Conservation (phyloP, 1,284 basidiomycete species). For the Ceratobasidium sp. region DNA sequence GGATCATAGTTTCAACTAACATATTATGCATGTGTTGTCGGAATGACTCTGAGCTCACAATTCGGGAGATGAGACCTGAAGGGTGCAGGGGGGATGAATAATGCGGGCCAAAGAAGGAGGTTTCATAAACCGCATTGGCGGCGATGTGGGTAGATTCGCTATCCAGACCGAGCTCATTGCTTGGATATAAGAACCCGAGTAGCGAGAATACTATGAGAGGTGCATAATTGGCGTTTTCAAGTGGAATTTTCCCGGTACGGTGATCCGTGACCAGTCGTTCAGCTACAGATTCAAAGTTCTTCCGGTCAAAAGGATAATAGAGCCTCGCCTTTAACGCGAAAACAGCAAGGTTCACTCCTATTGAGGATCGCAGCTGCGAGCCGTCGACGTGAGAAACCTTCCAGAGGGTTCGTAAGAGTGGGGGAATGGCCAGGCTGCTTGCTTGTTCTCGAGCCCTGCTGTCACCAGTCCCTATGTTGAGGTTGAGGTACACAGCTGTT, state of each 20-base stretch:
- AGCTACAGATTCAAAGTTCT: not conserved
- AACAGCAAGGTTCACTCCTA: conserved; percentile 3
- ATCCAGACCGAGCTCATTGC: not conserved
- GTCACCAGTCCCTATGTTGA: no score
- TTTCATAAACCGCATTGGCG: not conserved
- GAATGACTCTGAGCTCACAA: not conserved
- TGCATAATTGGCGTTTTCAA: not conserved
- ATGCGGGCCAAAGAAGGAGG: not conserved
- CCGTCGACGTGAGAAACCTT: no score
- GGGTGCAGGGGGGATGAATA: no score
- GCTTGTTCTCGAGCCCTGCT: not conserved
- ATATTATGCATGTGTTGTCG: not conserved
- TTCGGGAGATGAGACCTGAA: not conserved
- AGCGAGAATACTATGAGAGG: not conserved
- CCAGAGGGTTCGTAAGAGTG: conserved; percentile 5
- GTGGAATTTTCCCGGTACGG: not conserved
- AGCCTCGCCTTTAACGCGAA: not conserved
- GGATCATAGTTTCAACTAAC: not conserved
- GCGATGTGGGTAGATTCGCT: not conserved
- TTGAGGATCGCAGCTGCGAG: conserved; percentile 6
- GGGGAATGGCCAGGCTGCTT: not conserved
- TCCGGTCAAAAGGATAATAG: not conserved
- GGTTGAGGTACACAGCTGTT: not conserved
- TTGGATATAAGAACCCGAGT: conserved; percentile 12
- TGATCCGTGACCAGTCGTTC: not conserved